A percentile compares a stretch with the other conserved stretches of the same genome.
phyloP scores from a whole-genome alignment of 2,329 filamentous ascomycete genomes.

The Sarocladium oryzae region DNA sequence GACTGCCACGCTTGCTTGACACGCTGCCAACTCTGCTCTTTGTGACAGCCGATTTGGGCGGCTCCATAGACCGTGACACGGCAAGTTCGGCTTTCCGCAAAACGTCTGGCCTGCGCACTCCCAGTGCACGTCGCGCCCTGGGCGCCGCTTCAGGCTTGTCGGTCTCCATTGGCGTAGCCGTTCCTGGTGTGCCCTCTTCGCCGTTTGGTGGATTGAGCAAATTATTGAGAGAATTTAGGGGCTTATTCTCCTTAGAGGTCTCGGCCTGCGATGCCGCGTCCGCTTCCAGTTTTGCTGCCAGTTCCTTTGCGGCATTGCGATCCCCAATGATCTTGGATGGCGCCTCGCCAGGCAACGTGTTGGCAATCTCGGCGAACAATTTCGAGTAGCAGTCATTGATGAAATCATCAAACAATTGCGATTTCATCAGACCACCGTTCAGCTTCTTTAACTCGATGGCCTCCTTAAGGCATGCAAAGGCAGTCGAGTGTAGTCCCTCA shows the following conservation, averaged over 20 bases:
- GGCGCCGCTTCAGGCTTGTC: constrained; percentile 36
- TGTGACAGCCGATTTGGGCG: constrained; percentile 33
- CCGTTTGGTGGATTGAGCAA: constrained; percentile 37
- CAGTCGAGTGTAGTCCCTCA: constrained; percentile 30
- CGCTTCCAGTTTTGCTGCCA: constrained; percentile 29
- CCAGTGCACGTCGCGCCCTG: constrained; percentile 32
- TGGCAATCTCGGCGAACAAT: constrained; percentile 62
- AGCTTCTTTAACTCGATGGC: constrained; percentile 58
- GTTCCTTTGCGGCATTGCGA: constrained; percentile 34
- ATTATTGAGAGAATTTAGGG: constrained; percentile 29
- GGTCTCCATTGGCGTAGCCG: constrained; percentile 28
- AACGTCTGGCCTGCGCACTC: constrained; percentile 50
- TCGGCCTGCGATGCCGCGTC: constrained; percentile 26
- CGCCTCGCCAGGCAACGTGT: constrained; percentile 46
- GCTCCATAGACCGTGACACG: constrained; percentile 43
- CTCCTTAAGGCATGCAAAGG: constrained; percentile 50
- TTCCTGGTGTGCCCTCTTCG: constrained; percentile 28
- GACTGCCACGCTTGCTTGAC: constrained; percentile 40
- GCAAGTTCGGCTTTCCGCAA: constrained; percentile 57
- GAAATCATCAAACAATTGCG: constrained; percentile 81
- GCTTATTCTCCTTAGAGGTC: constrained; percentile 20
- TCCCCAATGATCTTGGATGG: constrained; percentile 41
- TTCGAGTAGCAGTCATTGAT: constrained; percentile 83
- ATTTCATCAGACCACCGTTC: constrained; percentile 83
- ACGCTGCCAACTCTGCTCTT: constrained; percentile 46